Evolutionary conservation across 2,329 filamentous ascomycete species (phyloP).

Genomic region (Penicillium sp.): DNA sequence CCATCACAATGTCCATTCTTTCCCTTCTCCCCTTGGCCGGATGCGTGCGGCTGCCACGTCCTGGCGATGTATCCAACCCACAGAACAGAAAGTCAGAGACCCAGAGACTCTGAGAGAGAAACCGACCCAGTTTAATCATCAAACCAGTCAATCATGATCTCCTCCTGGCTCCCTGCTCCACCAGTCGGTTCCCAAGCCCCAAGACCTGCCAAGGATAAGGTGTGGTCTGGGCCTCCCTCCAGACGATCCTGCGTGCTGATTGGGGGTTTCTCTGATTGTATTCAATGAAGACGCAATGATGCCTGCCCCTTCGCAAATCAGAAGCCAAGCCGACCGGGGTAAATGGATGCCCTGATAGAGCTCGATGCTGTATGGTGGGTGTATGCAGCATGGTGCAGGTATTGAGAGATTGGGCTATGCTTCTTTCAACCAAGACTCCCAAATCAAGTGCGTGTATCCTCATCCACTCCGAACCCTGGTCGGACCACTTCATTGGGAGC

Average conservation of each 20-base stretch:
- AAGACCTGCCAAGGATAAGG: slow-evolving; percentile 15
- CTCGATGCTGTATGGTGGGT: not conserved
- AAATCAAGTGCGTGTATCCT: not conserved
- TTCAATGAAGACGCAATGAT: not conserved
- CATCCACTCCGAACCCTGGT: slow-evolving; percentile 1
- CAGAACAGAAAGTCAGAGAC: not conserved
- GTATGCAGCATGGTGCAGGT: not conserved
- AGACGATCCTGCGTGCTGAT: not conserved
- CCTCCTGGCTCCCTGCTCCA: not conserved
- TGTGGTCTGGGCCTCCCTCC: slow-evolving; percentile 17
- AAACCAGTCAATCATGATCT: not conserved
- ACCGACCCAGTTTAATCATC: not conserved
- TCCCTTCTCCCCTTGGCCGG: not conserved
- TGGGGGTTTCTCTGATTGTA: not conserved
- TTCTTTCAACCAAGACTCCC: not conserved
- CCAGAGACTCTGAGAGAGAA: not conserved
- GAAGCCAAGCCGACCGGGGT: not conserved
- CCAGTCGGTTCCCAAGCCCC: not conserved
- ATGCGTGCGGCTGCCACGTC: slow-evolving; percentile 3
- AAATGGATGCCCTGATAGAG: not conserved
- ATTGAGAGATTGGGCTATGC: not conserved
- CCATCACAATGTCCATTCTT: not conserved
- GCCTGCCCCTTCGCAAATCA: not conserved
- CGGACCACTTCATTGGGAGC: not conserved
- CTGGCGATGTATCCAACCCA: not conserved